These are phyloP conservation scores for Hymenoscyphus scutula DNA, from an alignment of 2,329 filamentous ascomycete species.

Conservation along the genomic window DNA sequence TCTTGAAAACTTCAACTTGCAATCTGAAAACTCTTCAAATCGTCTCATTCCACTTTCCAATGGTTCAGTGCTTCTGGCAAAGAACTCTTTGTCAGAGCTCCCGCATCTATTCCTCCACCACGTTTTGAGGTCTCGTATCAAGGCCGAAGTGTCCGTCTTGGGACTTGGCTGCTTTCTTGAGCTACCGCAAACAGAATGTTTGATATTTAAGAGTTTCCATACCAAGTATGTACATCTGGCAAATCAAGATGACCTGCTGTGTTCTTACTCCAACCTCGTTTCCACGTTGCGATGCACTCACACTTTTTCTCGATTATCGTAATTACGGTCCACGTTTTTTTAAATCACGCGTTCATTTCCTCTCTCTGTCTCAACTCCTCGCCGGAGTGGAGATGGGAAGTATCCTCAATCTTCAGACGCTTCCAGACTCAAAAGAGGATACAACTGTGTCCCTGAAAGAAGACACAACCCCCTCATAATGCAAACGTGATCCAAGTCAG, in stretches of 20 bases:
- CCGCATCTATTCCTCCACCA: neutral
- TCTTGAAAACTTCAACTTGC: too few relatives aligned
- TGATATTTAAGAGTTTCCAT: too few relatives aligned
- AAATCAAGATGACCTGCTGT: neutral
- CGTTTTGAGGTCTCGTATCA: neutral
- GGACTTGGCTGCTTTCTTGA: neutral
- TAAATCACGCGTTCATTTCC: neutral
- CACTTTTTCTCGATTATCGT: too few relatives aligned
- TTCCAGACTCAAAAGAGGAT: neutral
- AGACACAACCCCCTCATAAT: neutral
- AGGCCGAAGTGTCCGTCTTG: neutral
- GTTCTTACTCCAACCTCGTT: neutral
- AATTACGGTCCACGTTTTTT: neutral
- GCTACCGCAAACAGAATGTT: neutral
- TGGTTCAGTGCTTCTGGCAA: neutral
- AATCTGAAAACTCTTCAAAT: neutral
- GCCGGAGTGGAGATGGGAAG: neutral
- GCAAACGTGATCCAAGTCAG: neutral
- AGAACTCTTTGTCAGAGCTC: neutral
- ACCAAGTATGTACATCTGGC: too few relatives aligned
- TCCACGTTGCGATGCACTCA: too few relatives aligned
- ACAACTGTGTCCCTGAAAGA: neutral
- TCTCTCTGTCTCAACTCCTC: neutral
- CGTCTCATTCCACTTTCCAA: neutral
- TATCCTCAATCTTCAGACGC: neutral